phyloP scores from a whole-genome alignment of 2,329 filamentous ascomycete species.

The Phialophora chinensis region DNA sequence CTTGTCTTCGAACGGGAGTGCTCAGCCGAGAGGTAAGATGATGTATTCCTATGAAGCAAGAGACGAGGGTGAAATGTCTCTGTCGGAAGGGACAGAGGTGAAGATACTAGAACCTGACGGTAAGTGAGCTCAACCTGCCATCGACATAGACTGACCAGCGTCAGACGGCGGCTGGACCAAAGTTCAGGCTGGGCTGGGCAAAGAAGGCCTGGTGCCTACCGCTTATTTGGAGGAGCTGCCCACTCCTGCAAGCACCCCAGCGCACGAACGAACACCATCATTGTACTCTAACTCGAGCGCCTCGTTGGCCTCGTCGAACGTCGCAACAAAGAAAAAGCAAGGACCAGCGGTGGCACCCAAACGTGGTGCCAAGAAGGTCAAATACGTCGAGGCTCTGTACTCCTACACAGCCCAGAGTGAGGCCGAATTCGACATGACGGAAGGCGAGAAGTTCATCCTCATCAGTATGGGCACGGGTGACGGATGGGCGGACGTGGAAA shows the following conservation, averaged over 20 bases:
- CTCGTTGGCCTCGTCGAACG: constrained; percentile 64
- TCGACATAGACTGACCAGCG: constrained; percentile 13
- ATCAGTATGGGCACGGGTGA: constrained; percentile 87
- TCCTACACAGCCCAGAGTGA: constrained; percentile 87
- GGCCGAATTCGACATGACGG: constrained; percentile 84
- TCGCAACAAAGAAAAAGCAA: constrained; percentile 71
- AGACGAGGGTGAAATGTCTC: constrained; percentile 79
- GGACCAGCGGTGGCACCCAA: constrained; percentile 89
- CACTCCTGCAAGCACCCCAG: constrained; percentile 44
- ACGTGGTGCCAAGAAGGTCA: constrained; percentile 89
- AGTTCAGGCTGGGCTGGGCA: constrained; percentile 70
- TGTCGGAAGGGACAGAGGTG: constrained; percentile 79
- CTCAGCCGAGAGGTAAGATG: constrained; percentile 80
- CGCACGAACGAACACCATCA: constrained; percentile 67
- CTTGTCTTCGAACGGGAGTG: constrained; percentile 48
- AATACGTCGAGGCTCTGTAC: constrained; percentile 91
- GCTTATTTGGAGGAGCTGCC: constrained; percentile 76
- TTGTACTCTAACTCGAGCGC: constrained; percentile 79
- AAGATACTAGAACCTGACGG: constrained; percentile 83
- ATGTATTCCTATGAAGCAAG: constrained; percentile 82
- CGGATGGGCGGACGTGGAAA: constrained; percentile 97
- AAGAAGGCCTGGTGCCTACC: constrained; percentile 85
- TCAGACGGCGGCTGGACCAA: constrained; percentile 93
- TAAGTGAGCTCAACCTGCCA: constrained; percentile 56
- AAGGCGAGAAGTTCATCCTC: constrained; percentile 90